Percentiles rank a stretch among this genome's conserved stretches.
Evolutionary conservation across 2,329 filamentous ascomycete genomes (phyloP).

Genomic region (Eutypa lata): DNA sequence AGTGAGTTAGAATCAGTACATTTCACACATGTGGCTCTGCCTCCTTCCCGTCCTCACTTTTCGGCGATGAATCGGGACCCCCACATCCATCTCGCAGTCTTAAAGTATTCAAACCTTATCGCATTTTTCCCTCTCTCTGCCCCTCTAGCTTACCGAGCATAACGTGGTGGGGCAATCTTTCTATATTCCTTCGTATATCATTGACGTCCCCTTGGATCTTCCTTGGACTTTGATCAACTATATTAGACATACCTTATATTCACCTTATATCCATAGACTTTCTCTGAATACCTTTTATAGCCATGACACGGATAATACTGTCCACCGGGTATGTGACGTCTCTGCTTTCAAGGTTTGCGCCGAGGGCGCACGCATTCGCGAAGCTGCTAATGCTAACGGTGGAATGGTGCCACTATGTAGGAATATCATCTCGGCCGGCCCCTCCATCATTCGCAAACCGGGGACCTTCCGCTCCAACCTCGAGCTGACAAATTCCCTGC

Average conservation of each 20-base stretch:
- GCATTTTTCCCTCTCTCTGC: not conserved
- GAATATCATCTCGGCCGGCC: constrained; percentile 83
- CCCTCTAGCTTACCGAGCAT: too few relatives aligned
- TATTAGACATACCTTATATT: too few relatives aligned
- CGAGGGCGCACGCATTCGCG: too few relatives aligned
- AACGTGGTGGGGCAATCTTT: too few relatives aligned
- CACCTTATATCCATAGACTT: too few relatives aligned
- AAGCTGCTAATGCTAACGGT: not conserved
- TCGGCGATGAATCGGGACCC: not conserved
- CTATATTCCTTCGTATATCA: too few relatives aligned
- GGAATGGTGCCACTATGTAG: constrained; percentile 33
- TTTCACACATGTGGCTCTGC: not conserved
- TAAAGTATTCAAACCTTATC: not conserved
- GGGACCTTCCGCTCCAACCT: constrained; percentile 82
- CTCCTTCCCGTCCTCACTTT: not conserved
- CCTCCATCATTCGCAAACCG: constrained; percentile 78
- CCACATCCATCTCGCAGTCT: not conserved
- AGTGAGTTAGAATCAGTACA: too few relatives aligned
- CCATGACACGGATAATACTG: constrained; percentile 74
- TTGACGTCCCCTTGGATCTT: too few relatives aligned
- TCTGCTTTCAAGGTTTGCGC: not conserved
- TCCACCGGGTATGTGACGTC: constrained; percentile 71
- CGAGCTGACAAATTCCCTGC: constrained; percentile 85
- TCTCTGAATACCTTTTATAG: not conserved
- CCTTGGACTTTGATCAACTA: too few relatives aligned